These are phyloP conservation scores for Zoysia matrella DNA, from an alignment of 202 grass and related monocot species.

Conservation along the genomic window DNA sequence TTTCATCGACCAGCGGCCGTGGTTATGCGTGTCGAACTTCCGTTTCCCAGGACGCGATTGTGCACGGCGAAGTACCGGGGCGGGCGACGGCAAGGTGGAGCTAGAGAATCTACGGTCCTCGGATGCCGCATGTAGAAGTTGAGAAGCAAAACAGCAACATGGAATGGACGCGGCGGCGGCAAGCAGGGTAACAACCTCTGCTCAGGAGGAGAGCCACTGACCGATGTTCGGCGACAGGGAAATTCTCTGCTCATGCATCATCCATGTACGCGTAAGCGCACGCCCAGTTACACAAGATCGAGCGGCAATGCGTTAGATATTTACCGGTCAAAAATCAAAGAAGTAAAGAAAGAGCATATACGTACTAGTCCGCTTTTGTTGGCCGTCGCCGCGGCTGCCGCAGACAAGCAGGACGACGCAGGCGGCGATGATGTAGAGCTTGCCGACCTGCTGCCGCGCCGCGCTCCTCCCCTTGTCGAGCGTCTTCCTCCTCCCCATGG, in stretches of 20 bases:
- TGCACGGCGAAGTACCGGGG: too few species aligned
- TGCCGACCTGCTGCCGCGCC: conserved; percentile 64
- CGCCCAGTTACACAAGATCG: background rate
- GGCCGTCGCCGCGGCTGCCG: conserved; percentile 10
- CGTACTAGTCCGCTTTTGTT: background rate
- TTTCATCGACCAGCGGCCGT: too few species aligned
- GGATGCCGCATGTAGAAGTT: background rate
- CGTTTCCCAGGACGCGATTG: too few species aligned
- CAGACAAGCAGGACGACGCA: conserved; percentile 72
- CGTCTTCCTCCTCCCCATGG: conserved; percentile 26
- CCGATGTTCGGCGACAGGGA: background rate
- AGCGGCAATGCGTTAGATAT: too few species aligned
- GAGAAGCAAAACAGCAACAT: background rate
- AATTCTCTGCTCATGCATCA: background rate
- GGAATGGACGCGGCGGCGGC: background rate
- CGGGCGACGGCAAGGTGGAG: too few species aligned
- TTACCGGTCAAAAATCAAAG: too few species aligned
- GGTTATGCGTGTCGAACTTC: too few species aligned
- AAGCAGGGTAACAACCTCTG: background rate
- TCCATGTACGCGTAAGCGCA: background rate
- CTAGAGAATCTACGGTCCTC: too few species aligned
- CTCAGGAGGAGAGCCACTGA: background rate
- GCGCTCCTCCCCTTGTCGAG: conserved; percentile 55
- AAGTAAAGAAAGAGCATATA: background rate
- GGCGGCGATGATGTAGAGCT: conserved; percentile 64